These are phyloP conservation scores for Scutellaria barbata DNA, from an alignment of 257 asterid genomes.

Conservation along the genomic window DNA sequence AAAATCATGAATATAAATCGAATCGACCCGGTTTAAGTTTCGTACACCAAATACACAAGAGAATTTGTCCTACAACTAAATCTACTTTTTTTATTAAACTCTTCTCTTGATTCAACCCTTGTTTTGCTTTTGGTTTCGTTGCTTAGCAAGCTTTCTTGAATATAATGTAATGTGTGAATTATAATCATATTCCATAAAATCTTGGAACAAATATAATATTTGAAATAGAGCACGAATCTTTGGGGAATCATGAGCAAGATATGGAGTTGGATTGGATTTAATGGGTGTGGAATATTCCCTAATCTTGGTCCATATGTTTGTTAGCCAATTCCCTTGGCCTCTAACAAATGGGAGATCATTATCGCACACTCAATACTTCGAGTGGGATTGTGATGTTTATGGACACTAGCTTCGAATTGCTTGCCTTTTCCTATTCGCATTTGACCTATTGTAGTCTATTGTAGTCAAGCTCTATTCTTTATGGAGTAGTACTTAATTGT, in stretches of 20 bases:
- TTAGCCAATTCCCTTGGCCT: constrained; percentile 36
- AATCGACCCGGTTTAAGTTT: too few species aligned
- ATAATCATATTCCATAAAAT: too few species aligned
- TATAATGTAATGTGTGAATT: too few species aligned
- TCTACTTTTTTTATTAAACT: too few species aligned
- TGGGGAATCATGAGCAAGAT: background rate
- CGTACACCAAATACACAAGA: too few species aligned
- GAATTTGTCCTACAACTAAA: too few species aligned
- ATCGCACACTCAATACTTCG: background rate
- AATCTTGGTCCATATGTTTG: constrained; percentile 32
- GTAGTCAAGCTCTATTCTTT: background rate
- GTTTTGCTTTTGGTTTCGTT: too few species aligned
- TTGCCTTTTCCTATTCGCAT: background rate
- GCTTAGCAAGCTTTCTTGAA: too few species aligned
- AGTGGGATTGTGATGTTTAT: constrained; percentile 22
- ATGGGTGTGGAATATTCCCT: constrained; percentile 36
- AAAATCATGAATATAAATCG: too few species aligned
- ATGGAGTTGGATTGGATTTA: constrained; percentile 14
- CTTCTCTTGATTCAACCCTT: too few species aligned
- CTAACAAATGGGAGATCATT: constrained; percentile 5
- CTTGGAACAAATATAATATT: too few species aligned
- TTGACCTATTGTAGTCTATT: background rate
- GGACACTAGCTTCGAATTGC: background rate
- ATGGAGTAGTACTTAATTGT: background rate
- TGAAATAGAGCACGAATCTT: background rate